These are phyloP conservation scores for Medicago lupulina DNA, from an alignment of 306 rosid species.

Conservation along the genomic window DNA sequence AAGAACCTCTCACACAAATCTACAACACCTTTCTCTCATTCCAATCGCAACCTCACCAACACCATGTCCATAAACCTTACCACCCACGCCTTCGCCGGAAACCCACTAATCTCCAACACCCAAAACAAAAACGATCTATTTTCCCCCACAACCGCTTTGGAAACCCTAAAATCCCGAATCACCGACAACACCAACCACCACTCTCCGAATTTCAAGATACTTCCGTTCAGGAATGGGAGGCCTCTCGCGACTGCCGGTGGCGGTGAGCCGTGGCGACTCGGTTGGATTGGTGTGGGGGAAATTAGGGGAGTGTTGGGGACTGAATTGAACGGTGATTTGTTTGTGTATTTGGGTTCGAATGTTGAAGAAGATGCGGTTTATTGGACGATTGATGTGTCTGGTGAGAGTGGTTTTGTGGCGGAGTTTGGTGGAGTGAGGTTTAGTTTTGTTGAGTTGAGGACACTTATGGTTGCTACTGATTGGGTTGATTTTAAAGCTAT, in stretches of 20 bases:
- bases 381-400: slow-evolving; percentile 81
- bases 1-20: slow-evolving; percentile 24
- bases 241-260: slow-evolving; percentile 60
- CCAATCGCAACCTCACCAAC: slow-evolving; percentile 40
- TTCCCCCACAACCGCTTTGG: slow-evolving; percentile 61
- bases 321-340: slow-evolving; percentile 53
- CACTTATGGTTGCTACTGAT: slow-evolving; percentile 92
- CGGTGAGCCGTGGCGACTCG: slow-evolving; percentile 64
- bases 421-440: slow-evolving; percentile 49
- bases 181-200: slow-evolving; percentile 33
- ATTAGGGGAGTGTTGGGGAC: slow-evolving; percentile 46
- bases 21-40: slow-evolving; percentile 37
- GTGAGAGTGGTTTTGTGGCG: slow-evolving; percentile 48
- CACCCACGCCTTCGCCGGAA: slow-evolving; percentile 76
- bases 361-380: slow-evolving; percentile 61
- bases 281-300: slow-evolving; percentile 75
- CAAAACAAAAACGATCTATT: slow-evolving; percentile 55
- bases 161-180: slow-evolving; percentile 66
- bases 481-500: slow-evolving; percentile 72
- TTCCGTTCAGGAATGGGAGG: slow-evolving; percentile 76
- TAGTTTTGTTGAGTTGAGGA: slow-evolving; percentile 78
- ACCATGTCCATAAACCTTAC: slow-evolving; percentile 64
- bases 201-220: slow-evolving; percentile 61
- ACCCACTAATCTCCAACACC: slow-evolving; percentile 62
- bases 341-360: slow-evolving; percentile 80